Evolutionary conservation across 768 basidiomycete species (phyloP), one percentile per base, ranked within the genome.

Genomic region (Kwoniella sp.): DNA sequence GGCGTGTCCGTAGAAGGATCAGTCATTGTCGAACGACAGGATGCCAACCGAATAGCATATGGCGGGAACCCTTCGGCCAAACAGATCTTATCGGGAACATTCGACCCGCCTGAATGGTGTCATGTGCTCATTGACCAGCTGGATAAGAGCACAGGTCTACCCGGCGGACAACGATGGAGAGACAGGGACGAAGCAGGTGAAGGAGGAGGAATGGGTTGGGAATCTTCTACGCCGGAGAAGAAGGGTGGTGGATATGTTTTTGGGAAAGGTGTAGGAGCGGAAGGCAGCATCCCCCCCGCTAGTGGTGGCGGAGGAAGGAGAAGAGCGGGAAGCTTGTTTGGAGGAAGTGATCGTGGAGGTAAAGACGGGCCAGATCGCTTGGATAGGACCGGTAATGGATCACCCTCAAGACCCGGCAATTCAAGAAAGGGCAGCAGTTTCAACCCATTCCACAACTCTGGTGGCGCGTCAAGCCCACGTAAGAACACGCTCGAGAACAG

Each of bases 11-110:
- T 84, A 48, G 83, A 84, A 72, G 92, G 92, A 13, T 90, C 90
- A 1, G 88, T 96, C 55, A 93, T 98, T 63, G 85, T 96, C 17
- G 95, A 96, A 80, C 86, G 95, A 40, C 90, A 92, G 74, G 95
- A 99, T 78, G 91, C 92, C 9, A 97, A 96, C 75, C 82, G 86
- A 1, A 83, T 88, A 53, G 94, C 94, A 1, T 96, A 96, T 74
- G 79, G 77, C 4, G 68, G 70, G 1, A 84, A 88, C 58, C 90
- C 93, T 19, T 87, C 88, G 1, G 88, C 84, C 1, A 88, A 88
- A 77, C 84, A 88, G 76, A 85, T 99, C 25, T 86, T 99, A 17
- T 88, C 86, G 40, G 95, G 95, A 6, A 78, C 77, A 10, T 81
- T 96, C 47, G 84, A 86, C 13, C 84, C 87, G 5, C 95, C 93